Conservation (phyloP, 257 asterid species). For the Verbascum thapsus region DNA sequence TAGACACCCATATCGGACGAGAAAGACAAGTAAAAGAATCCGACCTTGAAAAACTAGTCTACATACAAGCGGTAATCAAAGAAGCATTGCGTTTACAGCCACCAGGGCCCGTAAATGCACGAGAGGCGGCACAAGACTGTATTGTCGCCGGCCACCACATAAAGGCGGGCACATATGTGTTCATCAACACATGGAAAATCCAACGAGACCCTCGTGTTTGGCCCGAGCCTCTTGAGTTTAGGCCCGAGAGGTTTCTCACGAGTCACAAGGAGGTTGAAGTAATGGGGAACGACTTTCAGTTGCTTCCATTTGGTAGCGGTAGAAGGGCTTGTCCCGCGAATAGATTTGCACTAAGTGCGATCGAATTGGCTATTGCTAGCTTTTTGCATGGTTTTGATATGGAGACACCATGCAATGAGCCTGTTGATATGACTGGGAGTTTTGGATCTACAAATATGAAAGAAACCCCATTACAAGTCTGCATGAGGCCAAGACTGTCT, state of each 20-base stretch:
- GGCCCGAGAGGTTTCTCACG: conserved; percentile 53
- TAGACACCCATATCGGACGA: conserved; percentile 46
- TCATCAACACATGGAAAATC: conserved; percentile 48
- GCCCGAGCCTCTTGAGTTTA: conserved; percentile 47
- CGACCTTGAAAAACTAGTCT: conserved; percentile 41
- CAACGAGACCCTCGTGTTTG: conserved; percentile 53
- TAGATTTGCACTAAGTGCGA: conserved; percentile 31
- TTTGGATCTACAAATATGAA: too few relatives aligned
- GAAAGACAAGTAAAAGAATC: conserved; percentile 35
- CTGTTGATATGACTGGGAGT: conserved; percentile 43
- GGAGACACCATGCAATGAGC: conserved; percentile 23
- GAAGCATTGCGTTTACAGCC: conserved; percentile 56
- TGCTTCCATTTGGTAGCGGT: conserved; percentile 61
- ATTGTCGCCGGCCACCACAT: conserved; percentile 43
- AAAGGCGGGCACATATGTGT: conserved; percentile 45
- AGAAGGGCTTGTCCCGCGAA: conserved; percentile 51
- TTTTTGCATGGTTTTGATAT: conserved; percentile 46
- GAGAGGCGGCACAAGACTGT: conserved; percentile 41
- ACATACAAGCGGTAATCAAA: conserved; percentile 55
- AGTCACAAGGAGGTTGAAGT: conserved; percentile 40
- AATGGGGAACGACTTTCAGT: conserved; percentile 41
- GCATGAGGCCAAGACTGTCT: conserved; percentile 40
- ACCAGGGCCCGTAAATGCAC: conserved; percentile 29
- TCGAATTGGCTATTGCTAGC: conserved; percentile 40
- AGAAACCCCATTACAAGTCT: conserved; percentile 44